phyloP scores from a whole-genome alignment of 169 alveolate genomes.

The Eimeria maxima region DNA sequence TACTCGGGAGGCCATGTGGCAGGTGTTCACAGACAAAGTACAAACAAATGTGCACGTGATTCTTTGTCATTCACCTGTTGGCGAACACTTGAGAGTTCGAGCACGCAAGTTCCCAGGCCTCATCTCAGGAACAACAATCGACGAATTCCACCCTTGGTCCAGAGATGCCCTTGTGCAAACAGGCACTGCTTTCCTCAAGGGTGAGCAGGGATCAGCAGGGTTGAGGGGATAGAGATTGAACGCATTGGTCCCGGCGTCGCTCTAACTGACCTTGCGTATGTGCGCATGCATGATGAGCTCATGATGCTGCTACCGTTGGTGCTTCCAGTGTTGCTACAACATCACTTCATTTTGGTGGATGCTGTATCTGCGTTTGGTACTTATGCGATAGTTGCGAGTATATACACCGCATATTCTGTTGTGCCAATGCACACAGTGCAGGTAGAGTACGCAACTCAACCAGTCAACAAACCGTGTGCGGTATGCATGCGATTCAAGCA shows the following conservation, averaged over 20 bases:
- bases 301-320: too few species aligned
- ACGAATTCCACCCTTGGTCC: conserved; percentile 99
- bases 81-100: conserved; percentile 96
- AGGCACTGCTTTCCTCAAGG: conserved; percentile 93
- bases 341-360: too few species aligned
- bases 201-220: conserved; percentile 73
- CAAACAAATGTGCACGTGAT: conserved; percentile 92
- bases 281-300: too few species aligned
- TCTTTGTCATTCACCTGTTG: conserved; percentile 97
- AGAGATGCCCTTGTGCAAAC: conserved; percentile 97
- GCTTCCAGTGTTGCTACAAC: too few species aligned
- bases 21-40: conserved; percentile 91
- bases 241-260: background rate
- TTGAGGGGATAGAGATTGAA: background rate
- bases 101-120: conserved; percentile 98
- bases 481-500: background rate
- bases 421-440: background rate
- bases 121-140: conserved; percentile 95
- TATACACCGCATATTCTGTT: too few species aligned
- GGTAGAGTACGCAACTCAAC: background rate
- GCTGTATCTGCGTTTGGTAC: too few species aligned
- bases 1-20: conserved; percentile 93
- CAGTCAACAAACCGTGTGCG: background rate
- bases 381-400: too few species aligned
- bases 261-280: too few species aligned